Evolutionary conservation across 352 stramenopile genomes (phyloP).

Genomic region (Ophiocytium majus): DNA sequence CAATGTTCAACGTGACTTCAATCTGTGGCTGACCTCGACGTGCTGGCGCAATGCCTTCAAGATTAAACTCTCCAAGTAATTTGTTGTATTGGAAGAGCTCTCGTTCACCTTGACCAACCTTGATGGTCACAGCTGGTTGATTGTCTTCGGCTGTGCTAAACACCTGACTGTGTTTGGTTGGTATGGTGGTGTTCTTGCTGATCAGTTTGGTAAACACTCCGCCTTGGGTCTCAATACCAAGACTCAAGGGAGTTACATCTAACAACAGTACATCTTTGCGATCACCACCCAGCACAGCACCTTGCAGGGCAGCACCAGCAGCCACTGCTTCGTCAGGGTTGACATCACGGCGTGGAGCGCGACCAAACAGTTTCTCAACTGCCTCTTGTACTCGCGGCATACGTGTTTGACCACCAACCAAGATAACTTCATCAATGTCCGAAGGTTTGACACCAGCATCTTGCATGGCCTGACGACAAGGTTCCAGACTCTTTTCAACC

Average conservation of each 20-base stretch:
- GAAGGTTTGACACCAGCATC: constrained; percentile 81
- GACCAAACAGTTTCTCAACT: constrained; percentile 91
- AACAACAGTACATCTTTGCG: constrained; percentile 89
- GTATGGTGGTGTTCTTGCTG: constrained; percentile 84
- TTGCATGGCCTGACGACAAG: constrained; percentile 81
- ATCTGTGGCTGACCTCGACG: not conserved
- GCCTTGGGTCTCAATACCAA: constrained; percentile 86
- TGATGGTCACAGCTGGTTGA: not conserved
- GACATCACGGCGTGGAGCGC: constrained; percentile 92
- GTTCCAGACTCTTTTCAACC: constrained; percentile 83
- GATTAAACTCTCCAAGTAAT: not conserved
- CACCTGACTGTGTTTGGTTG: constrained; percentile 23
- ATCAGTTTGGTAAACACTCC: constrained; percentile 89
- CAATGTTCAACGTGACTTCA: not conserved
- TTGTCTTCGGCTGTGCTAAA: not conserved
- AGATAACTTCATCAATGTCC: constrained; percentile 88
- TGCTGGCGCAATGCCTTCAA: not conserved
- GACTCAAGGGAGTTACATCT: constrained; percentile 84
- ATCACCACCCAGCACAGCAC: constrained; percentile 85
- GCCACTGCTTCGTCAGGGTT: constrained; percentile 98
- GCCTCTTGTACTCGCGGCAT: constrained; percentile 93
- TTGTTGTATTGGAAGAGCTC: not conserved
- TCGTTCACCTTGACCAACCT: not conserved
- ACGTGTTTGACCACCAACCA: constrained; percentile 91
- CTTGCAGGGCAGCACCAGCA: constrained; percentile 92